Evolutionary conservation across 2,329 filamentous ascomycete species (phyloP), one percentile per base, ranked within the genome.

Genomic region (Parafenestella ontariensis): DNA sequence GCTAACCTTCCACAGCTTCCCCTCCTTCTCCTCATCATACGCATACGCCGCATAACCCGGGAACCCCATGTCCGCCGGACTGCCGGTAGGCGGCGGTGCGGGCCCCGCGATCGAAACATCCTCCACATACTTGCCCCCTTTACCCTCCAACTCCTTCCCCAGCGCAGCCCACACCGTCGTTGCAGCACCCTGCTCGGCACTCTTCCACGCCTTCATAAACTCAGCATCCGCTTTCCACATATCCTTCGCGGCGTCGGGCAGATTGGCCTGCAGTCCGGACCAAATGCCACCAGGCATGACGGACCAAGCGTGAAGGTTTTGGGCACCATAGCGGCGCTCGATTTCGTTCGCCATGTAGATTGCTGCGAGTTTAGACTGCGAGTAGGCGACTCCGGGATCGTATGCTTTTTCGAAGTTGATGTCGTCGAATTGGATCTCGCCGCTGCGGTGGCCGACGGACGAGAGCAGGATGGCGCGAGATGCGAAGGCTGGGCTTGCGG

Each of bases 311-410:
- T 82, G 81, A 0, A 85, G 58, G 10, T 80, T 77, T 3, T 71
- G 60, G 0, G 67, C 23, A 4, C 77, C 78, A 59, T 81, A 83
- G 1, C 76, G 76, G 1, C 81, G 74, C 31, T 85, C 81, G 24
- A 85, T 73, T 47, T 83, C 76, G 55, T 81, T 83, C 6, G 82
- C 78, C 51, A 81, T 77, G 61, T 78, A 82, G 20, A 84, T 75
- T 46, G 81, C 82, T 5, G 82, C 81, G 0, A 78, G 74, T 62
- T 85, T 86, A 36, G 77, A 76, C 52, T 82, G 78, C 0, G 71
- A 78, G 56, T 85, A 86, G 1, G 78, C 74, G 1, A 53, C 37
- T 48, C 65, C 72, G 0, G 74, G 73, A 0, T 77, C 63, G 58
- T 82, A 81, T 1, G 56, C 62, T 13, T 61, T 66, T 15, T 66